Evolutionary conservation across 2,329 filamentous ascomycete genomes (phyloP).

Genomic region (Xylariaceae sp.): DNA sequence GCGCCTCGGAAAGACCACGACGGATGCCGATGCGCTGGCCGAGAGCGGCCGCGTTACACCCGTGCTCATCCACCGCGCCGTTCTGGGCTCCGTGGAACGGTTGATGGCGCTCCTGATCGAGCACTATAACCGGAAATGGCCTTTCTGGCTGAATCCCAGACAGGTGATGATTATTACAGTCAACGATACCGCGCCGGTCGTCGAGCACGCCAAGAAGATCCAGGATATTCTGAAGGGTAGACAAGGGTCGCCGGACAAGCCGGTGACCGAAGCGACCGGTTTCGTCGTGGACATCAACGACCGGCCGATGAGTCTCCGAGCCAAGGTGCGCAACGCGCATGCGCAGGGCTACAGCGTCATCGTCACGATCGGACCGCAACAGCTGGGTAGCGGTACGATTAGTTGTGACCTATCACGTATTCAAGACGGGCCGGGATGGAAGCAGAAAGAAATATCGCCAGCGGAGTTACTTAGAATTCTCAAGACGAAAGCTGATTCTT

Average conservation of each 20-base stretch:
- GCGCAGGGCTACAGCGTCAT: conserved; percentile 67
- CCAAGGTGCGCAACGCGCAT: conserved; percentile 70
- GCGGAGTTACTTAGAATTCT: conserved; percentile 42
- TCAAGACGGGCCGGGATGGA: conserved; percentile 22
- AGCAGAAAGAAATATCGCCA: conserved; percentile 40
- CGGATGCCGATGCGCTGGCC: conserved; percentile 43
- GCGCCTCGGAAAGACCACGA: conserved; percentile 45
- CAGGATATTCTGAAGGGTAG: conserved; percentile 49
- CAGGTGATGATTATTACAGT: conserved; percentile 72
- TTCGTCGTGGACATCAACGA: conserved; percentile 67
- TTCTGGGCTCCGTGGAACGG: conserved; percentile 77
- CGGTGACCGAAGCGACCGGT: conserved; percentile 51
- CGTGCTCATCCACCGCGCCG: conserved; percentile 78
- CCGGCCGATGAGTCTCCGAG: conserved; percentile 56
- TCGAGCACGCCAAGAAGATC: conserved; percentile 44
- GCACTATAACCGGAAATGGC: conserved; percentile 73
- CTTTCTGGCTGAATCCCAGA: conserved; percentile 81
- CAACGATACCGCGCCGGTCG: conserved; percentile 53
- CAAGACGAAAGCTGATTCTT: conserved; percentile 40
- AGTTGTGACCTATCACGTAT: conserved; percentile 41
- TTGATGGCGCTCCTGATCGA: conserved; percentile 83
- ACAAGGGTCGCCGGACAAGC: conserved; percentile 31
- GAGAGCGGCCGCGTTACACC: conserved; percentile 60
- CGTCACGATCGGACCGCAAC: conserved; percentile 63
- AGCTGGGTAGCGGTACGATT: conserved; percentile 55